Conservation (phyloP, 495 filamentous ascomycete genomes). For the Annulohypoxylon stygium region DNA sequence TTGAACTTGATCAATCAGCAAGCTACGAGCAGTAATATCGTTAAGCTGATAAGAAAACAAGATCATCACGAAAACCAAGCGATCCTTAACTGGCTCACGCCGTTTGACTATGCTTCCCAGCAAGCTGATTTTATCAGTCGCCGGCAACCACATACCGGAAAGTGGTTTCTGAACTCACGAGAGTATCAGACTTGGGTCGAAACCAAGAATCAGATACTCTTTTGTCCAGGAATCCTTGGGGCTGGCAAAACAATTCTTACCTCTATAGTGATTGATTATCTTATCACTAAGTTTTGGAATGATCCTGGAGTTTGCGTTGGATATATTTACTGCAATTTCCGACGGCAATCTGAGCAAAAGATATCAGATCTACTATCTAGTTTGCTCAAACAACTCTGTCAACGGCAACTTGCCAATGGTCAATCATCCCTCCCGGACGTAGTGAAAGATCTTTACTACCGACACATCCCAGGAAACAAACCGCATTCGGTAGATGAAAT, state of each 20-base stretch:
- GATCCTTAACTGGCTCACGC: conserved; percentile 50
- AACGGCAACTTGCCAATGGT: neutral
- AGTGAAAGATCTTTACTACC: conserved; percentile 48
- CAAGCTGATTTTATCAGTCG: conserved; percentile 42
- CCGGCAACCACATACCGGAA: conserved; percentile 56
- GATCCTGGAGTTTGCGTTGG: conserved; percentile 53
- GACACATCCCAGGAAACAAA: conserved; percentile 30
- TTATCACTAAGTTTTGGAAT: conserved; percentile 39
- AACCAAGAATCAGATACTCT: conserved; percentile 50
- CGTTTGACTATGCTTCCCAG: conserved; percentile 39
- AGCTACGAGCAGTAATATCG: neutral
- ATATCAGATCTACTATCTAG: conserved; percentile 38
- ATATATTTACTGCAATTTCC: conserved; percentile 60
- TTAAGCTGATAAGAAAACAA: neutral
- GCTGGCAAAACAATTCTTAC: conserved; percentile 54
- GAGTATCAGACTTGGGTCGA: conserved; percentile 43
- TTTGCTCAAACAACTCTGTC: conserved; percentile 52
- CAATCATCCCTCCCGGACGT: conserved; percentile 36
- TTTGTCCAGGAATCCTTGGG: conserved; percentile 60
- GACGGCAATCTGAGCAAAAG: conserved; percentile 47
- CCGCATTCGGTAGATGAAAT: conserved; percentile 48
- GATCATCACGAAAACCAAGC: neutral
- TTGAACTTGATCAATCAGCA: conserved; percentile 5
- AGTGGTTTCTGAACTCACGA: conserved; percentile 58
- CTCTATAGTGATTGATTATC: conserved; percentile 55